These are phyloP conservation scores for Phialophora tarda DNA, from an alignment of 2,329 filamentous ascomycete species.

Conservation along the genomic window DNA sequence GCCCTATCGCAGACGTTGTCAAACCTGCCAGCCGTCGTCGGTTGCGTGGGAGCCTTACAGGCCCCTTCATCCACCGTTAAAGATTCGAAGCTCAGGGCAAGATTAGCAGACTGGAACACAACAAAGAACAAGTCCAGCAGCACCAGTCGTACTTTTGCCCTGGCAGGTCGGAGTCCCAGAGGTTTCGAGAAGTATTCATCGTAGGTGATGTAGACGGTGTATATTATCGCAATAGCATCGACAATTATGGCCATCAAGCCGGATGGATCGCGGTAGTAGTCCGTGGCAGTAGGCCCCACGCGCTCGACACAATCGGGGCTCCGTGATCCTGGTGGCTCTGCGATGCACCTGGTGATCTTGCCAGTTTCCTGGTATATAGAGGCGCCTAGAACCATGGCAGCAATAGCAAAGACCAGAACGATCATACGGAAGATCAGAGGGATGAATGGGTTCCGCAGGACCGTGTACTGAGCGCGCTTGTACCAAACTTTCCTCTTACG, in stretches of 20 bases:
- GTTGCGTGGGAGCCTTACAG: slow-evolving; percentile 57
- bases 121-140: slow-evolving; percentile 95
- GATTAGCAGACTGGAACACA: slow-evolving; percentile 93
- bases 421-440: slow-evolving; percentile 81
- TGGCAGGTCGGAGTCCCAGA: slow-evolving; percentile 79
- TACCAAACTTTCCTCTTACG: slow-evolving; percentile 59
- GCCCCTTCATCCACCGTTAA: slow-evolving; percentile 68
- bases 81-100: slow-evolving; percentile 85
- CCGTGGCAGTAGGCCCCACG: slow-evolving; percentile 27
- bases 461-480: slow-evolving; percentile 68
- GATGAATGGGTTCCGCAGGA: slow-evolving; percentile 82
- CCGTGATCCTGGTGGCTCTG: slow-evolving; percentile 34
- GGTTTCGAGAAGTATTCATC: slow-evolving; percentile 97
- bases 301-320: slow-evolving; percentile 18
- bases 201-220: slow-evolving; percentile 90
- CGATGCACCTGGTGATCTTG: slow-evolving; percentile 38
- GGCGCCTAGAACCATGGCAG: slow-evolving; percentile 78
- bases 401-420: slow-evolving; percentile 80
- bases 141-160: slow-evolving; percentile 85
- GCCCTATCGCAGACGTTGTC: slow-evolving; percentile 63
- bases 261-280: slow-evolving; percentile 68
- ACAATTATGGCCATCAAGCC: slow-evolving; percentile 88
- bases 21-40: slow-evolving; percentile 43
- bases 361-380: slow-evolving; percentile 71
- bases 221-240: slow-evolving; percentile 85